Evolutionary conservation across 148 eudicot genomes (phyloP), one percentile per base, ranked within the genome.

Genomic region (Dysphania ambrosioides): DNA sequence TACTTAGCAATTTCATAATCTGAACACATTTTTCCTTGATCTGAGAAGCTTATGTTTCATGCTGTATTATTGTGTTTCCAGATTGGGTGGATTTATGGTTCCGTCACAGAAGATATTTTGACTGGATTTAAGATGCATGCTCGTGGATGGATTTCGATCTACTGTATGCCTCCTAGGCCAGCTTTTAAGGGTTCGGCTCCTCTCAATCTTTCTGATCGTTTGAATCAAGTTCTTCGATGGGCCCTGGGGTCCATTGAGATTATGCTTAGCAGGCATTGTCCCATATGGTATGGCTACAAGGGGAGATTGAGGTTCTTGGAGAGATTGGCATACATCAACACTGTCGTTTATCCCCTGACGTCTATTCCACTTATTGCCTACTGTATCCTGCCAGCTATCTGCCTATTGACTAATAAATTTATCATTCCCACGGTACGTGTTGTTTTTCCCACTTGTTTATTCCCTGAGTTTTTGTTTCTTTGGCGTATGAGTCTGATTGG

Each of bases 1-100:
- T 31, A 16, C 36, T 30, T 30, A 61, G 1, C 38, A 3, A 21
- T 19, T 32, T 32, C n/a, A 15, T 47, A 7, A 23, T 9, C 7
- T 38, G 16, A 23, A 35, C 8, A 0, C 9, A 16, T 34, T 26
- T 58, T 7, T 24, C 40, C 38, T 61, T 44, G 12, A 62, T 10
- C 18, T 7, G 11, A 38, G 21, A 19, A 12, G 13, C 55, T 67
- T 11, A 67, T 41, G 71, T 26, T 16, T 31, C 34, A 0, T 62
- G 23, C 31, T 74, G 21, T n/a, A n/a, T 68, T 44, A 5, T 49
- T 49, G 9, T 13, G 13, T 31, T 24, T 72, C 60, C 86, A 89
- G 93, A 87, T 89, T 74, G 93, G 93, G 42, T 89, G 93, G 93
- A 89, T 89, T 71, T 89, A 89, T 76, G 93, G 93, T 35, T 89